Evolutionary conservation across 1,284 basidiomycete genomes (phyloP), one percentile per base, ranked within the genome.

Genomic region (Coniferiporia weirii): DNA sequence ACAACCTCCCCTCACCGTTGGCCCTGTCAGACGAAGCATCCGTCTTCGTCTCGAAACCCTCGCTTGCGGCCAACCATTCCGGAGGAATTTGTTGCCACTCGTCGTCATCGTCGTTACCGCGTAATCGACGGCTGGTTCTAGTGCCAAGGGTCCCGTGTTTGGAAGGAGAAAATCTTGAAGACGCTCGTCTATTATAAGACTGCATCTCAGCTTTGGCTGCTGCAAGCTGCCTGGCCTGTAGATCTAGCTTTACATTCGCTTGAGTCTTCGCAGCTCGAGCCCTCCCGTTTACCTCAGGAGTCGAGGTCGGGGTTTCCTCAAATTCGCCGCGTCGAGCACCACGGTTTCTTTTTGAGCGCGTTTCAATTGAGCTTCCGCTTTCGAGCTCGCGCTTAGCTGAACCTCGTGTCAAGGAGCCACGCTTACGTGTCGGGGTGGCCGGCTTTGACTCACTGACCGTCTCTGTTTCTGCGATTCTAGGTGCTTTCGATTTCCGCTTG

Each of bases 81-180:
- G 84, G 79, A 0, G 90, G 90, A 36, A 92, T 78, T 61, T 80
- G 75, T 70, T 92, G 87, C 89, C 90, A 92, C 65, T 83, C 87
- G 0, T 84, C 84, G 8, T 85, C 82, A 45, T 76, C 75, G 19
- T 56, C 59, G 2, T 68, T 63, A n/a, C 83, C 84, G 55, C 85
- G 76, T 57, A 91, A 68, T 32, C 89, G 75, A 1, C 84, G 79
- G 65, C 89, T 92, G 4, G 82, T 68, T 27, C 89, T 75, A 2
- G 85, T 87, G 0, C 88, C 87, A 36, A 75, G 57, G 4, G 76
- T 65, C 27, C 75, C 65, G 20, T 46, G 58, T 35, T 50, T 58
- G 44, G 60, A 19, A 13, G 59, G 20, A 15, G 64, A 57, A 9
- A 27, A 54, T 27, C 49, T 59, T 27, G 22, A 27, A 7, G 19